Conservation (phyloP, 768 basidiomycete species). For the Neoboletus subvelutipes region DNA sequence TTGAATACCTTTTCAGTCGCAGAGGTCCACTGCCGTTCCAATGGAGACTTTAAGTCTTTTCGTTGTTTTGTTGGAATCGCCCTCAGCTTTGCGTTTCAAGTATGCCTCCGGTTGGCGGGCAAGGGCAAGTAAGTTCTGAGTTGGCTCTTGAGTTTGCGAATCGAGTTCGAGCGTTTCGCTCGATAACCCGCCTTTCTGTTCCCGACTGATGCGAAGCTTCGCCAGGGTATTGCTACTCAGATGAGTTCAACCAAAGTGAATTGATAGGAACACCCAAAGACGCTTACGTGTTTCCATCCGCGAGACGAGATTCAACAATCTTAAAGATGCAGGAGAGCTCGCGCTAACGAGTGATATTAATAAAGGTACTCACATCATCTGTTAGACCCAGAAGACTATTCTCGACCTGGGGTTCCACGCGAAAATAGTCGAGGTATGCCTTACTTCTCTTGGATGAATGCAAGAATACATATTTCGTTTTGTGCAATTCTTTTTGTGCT, state of each 20-base stretch:
- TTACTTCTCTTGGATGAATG: constrained; percentile 41
- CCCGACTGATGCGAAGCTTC: background rate
- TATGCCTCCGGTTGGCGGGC: constrained; percentile 21
- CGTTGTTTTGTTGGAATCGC: constrained; percentile 12
- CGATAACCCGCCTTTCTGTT: background rate
- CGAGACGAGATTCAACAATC: constrained; percentile 8
- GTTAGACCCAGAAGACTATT: constrained; percentile 58
- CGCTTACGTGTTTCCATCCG: constrained; percentile 15
- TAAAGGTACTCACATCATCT: constrained; percentile 46
- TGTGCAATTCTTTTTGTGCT: constrained; percentile 51
- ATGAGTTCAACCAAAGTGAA: background rate
- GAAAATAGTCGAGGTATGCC: constrained; percentile 68
- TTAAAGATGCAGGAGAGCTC: constrained; percentile 6
- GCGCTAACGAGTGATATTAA: background rate
- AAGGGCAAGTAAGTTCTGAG: constrained; percentile 27
- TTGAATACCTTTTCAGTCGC: constrained; percentile 47
- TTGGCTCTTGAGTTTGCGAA: constrained; percentile 44
- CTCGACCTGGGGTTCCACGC: constrained; percentile 58
- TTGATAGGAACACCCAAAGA: background rate
- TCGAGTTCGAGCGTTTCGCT: constrained; percentile 15
- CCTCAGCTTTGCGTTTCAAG: constrained; percentile 36
- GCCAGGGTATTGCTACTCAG: constrained; percentile 1
- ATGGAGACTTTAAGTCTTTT: constrained; percentile 78
- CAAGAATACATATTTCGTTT: constrained; percentile 59
- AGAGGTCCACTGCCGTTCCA: constrained; percentile 66